Evolutionary conservation across 345 rosid species (phyloP), one percentile per base, ranked within the genome.

Genomic region (Sisymbrium irio): DNA sequence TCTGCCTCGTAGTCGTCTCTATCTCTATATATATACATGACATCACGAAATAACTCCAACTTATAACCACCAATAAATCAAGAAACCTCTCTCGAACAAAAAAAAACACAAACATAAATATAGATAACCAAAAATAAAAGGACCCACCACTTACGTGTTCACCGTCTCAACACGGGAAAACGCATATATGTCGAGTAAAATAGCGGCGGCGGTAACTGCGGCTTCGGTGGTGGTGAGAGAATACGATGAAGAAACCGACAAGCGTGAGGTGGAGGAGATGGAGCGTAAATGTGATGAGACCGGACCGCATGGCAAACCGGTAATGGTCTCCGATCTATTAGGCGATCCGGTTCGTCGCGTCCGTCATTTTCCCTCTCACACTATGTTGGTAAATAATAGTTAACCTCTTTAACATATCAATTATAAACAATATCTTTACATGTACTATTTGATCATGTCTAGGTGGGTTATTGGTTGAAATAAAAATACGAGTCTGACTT

Each of bases 291-390:
- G 92, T 65, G 77, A 73, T 1, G 92, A 87, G 55, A 72, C 85
- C 27, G 92, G 84, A 12, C 79, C 80, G 15, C 70, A 59, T 10
- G 86, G 87, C 27, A 79, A 85, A 78, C 82, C 85, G 51, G 69
- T 83, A 5, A 82, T 91, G 57, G 85, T 91, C 67, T 86, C 92
- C 54, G 92, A 88, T 78, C 87, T 87, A 53, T 53, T 88, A 67
- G 97, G 94, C 3, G 97, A 88, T 65, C 97, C 97, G 4, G 64
- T 82, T 46, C 73, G 92, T 67, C 86, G 97, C 13, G 79, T 91
- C 64, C 92, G 97, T 67, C 84, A 82, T 49, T 87, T 85, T 35
- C 80, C 94, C 9, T 79, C 77, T 3, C 87, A 84, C 55, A 67
- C 81, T 64, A 85, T 88, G 86, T 75, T 91, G 85, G 97, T 88